Evolutionary conservation across 2,329 filamentous ascomycete species (phyloP).

Genomic region (Phyllosticta citribraziliensis): DNA sequence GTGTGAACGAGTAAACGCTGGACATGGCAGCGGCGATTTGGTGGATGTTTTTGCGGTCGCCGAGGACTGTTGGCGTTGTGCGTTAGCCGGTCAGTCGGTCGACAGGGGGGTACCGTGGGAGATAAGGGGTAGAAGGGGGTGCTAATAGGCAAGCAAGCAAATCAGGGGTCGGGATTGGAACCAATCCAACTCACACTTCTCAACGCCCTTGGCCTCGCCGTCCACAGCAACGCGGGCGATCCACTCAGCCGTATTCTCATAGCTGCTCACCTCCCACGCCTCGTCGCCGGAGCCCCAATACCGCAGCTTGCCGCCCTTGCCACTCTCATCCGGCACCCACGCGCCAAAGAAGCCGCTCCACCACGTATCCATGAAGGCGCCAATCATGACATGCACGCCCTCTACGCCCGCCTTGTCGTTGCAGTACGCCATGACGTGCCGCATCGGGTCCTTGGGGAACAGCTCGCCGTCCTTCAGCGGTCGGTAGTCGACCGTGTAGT

Average conservation of each 20-base stretch:
- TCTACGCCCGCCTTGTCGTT: slow-evolving; percentile 25
- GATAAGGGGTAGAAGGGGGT: too few species aligned
- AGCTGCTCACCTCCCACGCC: slow-evolving; percentile 29
- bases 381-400: slow-evolving; percentile 34
- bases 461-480: slow-evolving; percentile 29
- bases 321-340: slow-evolving; percentile 12
- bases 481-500: slow-evolving; percentile 33
- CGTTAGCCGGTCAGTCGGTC: neutral
- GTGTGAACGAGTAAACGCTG: slow-evolving; percentile 17
- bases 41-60: slow-evolving; percentile 21
- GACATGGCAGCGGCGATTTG: slow-evolving; percentile 19
- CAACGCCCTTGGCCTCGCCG: slow-evolving; percentile 13
- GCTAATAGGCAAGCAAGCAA: too few species aligned
- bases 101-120: too few species aligned
- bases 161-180: too few species aligned
- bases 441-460: slow-evolving; percentile 33
- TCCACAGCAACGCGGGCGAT: slow-evolving; percentile 24
- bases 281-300: slow-evolving; percentile 32
- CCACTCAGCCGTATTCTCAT: slow-evolving; percentile 29
- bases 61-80: slow-evolving; percentile 20
- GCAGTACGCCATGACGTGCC: slow-evolving; percentile 30
- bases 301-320: slow-evolving; percentile 16
- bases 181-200: slow-evolving; percentile 15
- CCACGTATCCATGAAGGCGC: slow-evolving; percentile 28
- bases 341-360: slow-evolving; percentile 19